Percentiles rank a stretch among this genome's conserved stretches.
Conservation (phyloP, 495 filamentous ascomycete species). For the Aspergillus affinis region DNA sequence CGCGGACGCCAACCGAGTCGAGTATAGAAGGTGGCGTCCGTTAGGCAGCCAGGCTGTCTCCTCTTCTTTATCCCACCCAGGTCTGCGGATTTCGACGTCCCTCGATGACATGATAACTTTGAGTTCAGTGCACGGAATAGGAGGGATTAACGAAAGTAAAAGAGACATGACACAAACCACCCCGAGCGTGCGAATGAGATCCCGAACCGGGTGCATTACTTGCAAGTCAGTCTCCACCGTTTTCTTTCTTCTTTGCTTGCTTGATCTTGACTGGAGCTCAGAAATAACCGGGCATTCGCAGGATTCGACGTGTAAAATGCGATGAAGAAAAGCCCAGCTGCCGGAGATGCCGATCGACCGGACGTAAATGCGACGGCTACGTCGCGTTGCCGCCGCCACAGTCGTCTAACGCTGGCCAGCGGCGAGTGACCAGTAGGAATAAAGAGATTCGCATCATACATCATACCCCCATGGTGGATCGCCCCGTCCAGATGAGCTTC, state of each 20-base stretch:
- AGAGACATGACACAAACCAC: neutral
- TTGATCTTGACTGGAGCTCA: neutral
- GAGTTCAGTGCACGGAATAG: neutral
- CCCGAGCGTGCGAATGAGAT: constrained; percentile 6
- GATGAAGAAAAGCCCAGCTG: constrained; percentile 60
- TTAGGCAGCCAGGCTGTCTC: neutral
- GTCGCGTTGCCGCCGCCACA: neutral
- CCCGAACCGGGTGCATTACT: constrained; percentile 51
- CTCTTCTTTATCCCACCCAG: neutral
- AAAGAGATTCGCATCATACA: constrained; percentile 19
- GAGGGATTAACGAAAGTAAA: neutral
- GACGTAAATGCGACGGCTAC: constrained; percentile 42
- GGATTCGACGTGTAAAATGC: constrained; percentile 64
- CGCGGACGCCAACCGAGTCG: neutral
- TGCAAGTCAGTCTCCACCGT: constrained; percentile 51
- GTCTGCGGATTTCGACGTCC: too few relatives aligned
- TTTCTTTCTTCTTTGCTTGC: constrained; percentile 52
- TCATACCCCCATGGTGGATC: constrained; percentile 15
- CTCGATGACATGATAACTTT: neutral
- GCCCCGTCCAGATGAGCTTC: constrained; percentile 14
- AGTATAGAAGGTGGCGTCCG: neutral
- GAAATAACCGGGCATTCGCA: constrained; percentile 20
- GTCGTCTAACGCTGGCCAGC: constrained; percentile 1
- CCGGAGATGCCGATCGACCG: constrained; percentile 50
- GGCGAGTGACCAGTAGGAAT: neutral